Evolutionary conservation across 495 filamentous ascomycete species (phyloP).

Genomic region (Penicillium alfredii): DNA sequence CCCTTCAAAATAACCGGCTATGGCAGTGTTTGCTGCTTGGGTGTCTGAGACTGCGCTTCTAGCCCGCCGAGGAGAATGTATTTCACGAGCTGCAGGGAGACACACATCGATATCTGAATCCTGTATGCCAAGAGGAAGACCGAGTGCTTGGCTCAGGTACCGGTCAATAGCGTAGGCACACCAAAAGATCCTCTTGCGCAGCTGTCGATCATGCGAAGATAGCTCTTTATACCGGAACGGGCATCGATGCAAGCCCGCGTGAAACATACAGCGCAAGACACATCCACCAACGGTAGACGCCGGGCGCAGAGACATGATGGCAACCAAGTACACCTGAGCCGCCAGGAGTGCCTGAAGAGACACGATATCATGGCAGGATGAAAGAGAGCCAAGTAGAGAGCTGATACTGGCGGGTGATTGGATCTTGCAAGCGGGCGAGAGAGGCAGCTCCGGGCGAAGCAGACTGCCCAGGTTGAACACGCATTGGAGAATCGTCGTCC

Average conservation of each 20-base stretch:
- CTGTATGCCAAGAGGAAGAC: conserved; percentile 38
- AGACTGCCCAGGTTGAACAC: conserved; percentile 34
- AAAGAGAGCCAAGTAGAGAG: conserved; percentile 22
- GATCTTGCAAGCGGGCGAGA: conserved; percentile 25
- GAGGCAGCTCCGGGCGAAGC: conserved; percentile 20
- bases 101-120: conserved; percentile 42
- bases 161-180: conserved; percentile 46
- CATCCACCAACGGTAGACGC: conserved; percentile 37
- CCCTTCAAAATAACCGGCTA: neutral
- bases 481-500: conserved; percentile 38
- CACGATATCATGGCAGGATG: conserved; percentile 29
- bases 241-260: conserved; percentile 39
- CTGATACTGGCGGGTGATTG: conserved; percentile 25
- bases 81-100: conserved; percentile 25
- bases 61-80: conserved; percentile 20
- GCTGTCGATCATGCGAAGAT: conserved; percentile 34
- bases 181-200: conserved; percentile 47
- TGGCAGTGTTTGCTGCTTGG: neutral
- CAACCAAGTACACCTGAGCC: conserved; percentile 34
- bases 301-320: conserved; percentile 34
- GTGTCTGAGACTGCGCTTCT: neutral
- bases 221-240: conserved; percentile 39
- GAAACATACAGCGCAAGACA: conserved; percentile 36
- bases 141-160: conserved; percentile 43
- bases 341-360: conserved; percentile 37